Percentiles rank a stretch among this genome's conserved stretches.
Conservation (phyloP, 2,329 filamentous ascomycete species). For the Orbilia brochopaga region DNA sequence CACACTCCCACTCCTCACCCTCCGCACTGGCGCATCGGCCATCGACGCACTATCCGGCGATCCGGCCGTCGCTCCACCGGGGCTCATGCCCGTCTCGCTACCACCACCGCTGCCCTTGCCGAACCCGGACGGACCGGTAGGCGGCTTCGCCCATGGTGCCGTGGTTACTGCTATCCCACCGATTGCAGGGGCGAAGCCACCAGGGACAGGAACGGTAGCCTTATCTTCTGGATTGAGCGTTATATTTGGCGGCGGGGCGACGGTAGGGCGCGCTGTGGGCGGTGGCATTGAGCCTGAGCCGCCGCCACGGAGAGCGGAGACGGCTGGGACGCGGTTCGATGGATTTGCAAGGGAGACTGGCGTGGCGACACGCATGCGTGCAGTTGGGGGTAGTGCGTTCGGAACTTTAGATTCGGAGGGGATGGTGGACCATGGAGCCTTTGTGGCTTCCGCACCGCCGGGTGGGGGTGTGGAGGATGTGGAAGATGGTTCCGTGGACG, state of each 20-base stretch:
- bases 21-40: slow-evolving; percentile 24
- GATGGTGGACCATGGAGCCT: slow-evolving; percentile 48
- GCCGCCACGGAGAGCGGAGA: slow-evolving; percentile 24
- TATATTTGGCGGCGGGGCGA: slow-evolving; percentile 27
- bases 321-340: slow-evolving; percentile 16
- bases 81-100: slow-evolving; percentile 15
- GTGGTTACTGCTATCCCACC: slow-evolving; percentile 48
- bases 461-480: slow-evolving; percentile 14
- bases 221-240: slow-evolving; percentile 42
- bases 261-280: slow-evolving; percentile 21
- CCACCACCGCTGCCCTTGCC: slow-evolving; percentile 44
- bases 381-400: slow-evolving; percentile 12
- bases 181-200: slow-evolving; percentile 44
- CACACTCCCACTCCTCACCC: slow-evolving; percentile 45
- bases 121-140: slow-evolving; percentile 43
- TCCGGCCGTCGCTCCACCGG: slow-evolving; percentile 8
- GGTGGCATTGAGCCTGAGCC: slow-evolving; percentile 28
- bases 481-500: slow-evolving; percentile 4
- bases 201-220: slow-evolving; percentile 32
- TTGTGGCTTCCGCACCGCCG: slow-evolving; percentile 15
- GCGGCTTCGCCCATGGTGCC: slow-evolving; percentile 46
- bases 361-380: slow-evolving; percentile 28
- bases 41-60: slow-evolving; percentile 16
- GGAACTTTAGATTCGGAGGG: slow-evolving; percentile 20
- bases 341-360: slow-evolving; percentile 31